Evolutionary conservation across 2,329 filamentous ascomycete species (phyloP).

Genomic region (Penicillium frequentans): DNA sequence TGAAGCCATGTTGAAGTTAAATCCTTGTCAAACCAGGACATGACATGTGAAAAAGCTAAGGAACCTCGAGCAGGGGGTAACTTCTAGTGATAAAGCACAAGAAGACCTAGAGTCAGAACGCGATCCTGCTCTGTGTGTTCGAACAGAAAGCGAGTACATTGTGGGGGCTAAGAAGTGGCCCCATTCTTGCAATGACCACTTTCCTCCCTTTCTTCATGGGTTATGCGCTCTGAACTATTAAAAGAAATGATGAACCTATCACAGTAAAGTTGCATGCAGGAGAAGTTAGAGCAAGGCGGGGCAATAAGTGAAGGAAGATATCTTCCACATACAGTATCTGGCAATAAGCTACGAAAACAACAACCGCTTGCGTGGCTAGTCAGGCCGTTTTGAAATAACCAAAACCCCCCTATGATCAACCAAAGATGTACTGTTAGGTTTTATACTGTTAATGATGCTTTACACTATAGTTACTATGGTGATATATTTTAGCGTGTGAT

Average conservation of each 20-base stretch:
- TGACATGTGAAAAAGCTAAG: not conserved
- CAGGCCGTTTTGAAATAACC: too few relatives aligned
- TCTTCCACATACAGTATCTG: too few relatives aligned
- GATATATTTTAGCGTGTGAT: too few relatives aligned
- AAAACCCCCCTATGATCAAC: too few relatives aligned
- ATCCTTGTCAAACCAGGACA: not conserved
- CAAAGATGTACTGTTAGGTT: too few relatives aligned
- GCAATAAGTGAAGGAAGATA: too few relatives aligned
- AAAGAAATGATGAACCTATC: not conserved
- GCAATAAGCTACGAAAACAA: too few relatives aligned
- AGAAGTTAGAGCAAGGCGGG: not conserved
- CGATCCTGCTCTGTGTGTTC: not conserved
- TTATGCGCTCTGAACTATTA: not conserved
- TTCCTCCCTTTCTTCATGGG: not conserved
- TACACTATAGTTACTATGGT: too few relatives aligned
- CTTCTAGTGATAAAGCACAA: not conserved
- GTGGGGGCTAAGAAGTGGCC: not conserved
- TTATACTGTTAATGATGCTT: too few relatives aligned
- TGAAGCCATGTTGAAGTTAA: not conserved
- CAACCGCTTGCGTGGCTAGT: too few relatives aligned
- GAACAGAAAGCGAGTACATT: not conserved
- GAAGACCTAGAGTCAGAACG: not conserved
- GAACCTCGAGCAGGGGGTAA: not conserved
- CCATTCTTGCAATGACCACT: not conserved
- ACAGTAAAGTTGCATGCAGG: not conserved